These are phyloP conservation scores for Phytophthora melonis DNA, from an alignment of 352 stramenopile genomes.

Conservation along the genomic window DNA sequence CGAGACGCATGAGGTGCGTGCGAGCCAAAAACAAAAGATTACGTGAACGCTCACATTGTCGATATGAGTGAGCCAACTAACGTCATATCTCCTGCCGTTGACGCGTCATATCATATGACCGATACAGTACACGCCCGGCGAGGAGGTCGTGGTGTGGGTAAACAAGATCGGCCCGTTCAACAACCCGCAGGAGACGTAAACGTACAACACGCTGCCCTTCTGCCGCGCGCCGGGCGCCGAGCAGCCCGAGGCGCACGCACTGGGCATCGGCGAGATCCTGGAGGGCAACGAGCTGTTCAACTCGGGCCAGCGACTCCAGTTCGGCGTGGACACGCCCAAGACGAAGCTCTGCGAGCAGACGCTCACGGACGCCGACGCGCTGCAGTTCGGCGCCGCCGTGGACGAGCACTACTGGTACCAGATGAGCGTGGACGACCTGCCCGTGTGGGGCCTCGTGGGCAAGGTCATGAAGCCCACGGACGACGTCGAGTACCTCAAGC, in stretches of 20 bases:
- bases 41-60: no score
- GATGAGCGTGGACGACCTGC: slow-evolving; percentile 98
- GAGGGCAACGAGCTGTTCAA: slow-evolving; percentile 96
- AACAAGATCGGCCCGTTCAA: slow-evolving; percentile 98
- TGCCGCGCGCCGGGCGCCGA: slow-evolving; percentile 93
- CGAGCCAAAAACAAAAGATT: neutral
- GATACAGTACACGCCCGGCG: slow-evolving; percentile 67
- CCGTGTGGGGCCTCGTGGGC: slow-evolving; percentile 98
- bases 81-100: neutral
- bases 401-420: slow-evolving; percentile 99
- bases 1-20: slow-evolving; percentile 71
- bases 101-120: slow-evolving; percentile 7
- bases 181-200: slow-evolving; percentile 99
- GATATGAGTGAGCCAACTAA: no score
- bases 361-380: slow-evolving; percentile 72
- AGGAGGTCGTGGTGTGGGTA: slow-evolving; percentile 94
- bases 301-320: slow-evolving; percentile 88
- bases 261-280: slow-evolving; percentile 96
- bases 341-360: slow-evolving; percentile 84
- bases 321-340: slow-evolving; percentile 70
- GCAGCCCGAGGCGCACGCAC: slow-evolving; percentile 82
- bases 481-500: slow-evolving; percentile 83
- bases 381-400: slow-evolving; percentile 87
- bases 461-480: slow-evolving; percentile 95
- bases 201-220: slow-evolving; percentile 99